Percentiles rank a stretch among this genome's conserved stretches.
Evolutionary conservation across 2,329 filamentous ascomycete genomes (phyloP).

Genomic region (Stagonosporopsis cucurbitacearum): DNA sequence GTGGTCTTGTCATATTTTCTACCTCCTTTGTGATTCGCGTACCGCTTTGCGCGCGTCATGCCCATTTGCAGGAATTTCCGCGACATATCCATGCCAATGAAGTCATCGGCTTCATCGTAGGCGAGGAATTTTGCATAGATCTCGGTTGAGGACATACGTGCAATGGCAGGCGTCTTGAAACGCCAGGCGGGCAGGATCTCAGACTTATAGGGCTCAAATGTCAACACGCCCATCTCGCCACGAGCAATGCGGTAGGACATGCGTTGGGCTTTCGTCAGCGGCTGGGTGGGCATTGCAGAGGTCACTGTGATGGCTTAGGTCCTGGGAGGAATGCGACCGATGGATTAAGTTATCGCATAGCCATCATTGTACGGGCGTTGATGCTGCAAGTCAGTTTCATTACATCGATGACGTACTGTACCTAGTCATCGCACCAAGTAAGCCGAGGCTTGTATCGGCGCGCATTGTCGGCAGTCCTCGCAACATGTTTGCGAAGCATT

Average conservation of each 20-base stretch:
- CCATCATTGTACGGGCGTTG: neutral
- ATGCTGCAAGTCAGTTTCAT: neutral
- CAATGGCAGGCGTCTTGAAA: constrained; percentile 62
- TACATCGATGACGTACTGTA: no score
- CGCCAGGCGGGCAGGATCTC: constrained; percentile 65
- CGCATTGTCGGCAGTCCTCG: constrained; percentile 24
- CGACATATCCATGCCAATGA: constrained; percentile 70
- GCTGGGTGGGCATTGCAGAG: constrained; percentile 17
- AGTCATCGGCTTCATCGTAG: constrained; percentile 61
- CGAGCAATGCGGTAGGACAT: constrained; percentile 65
- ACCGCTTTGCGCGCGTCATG: constrained; percentile 66
- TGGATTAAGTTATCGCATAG: neutral
- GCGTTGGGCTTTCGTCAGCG: constrained; percentile 44
- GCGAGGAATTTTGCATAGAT: constrained; percentile 60
- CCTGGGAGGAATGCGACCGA: neutral
- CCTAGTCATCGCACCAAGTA: no score
- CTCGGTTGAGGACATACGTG: constrained; percentile 56
- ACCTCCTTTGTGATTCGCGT: constrained; percentile 64
- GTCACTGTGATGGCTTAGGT: neutral
- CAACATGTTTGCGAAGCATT: neutral
- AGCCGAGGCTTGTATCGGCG: constrained; percentile 19
- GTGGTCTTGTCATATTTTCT: constrained; percentile 59
- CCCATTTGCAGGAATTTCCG: constrained; percentile 71
- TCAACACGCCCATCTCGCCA: constrained; percentile 67
- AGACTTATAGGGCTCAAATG: constrained; percentile 69